Conservation (phyloP, 23 red algal species). For the Chondrus crispus region DNA sequence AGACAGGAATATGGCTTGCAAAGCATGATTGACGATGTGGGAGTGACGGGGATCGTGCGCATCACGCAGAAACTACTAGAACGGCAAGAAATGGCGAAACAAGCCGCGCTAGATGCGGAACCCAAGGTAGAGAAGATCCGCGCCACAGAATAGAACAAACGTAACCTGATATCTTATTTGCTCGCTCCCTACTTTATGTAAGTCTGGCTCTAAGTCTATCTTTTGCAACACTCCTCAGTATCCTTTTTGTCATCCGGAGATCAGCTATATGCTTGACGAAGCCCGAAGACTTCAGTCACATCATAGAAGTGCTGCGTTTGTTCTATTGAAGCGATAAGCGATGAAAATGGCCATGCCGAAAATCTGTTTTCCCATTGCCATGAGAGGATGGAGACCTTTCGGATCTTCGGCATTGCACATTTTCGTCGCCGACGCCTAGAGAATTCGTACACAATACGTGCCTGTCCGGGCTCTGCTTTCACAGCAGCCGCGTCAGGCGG, state of each 20-base stretch:
- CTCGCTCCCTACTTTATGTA: neutral
- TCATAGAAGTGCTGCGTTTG: neutral
- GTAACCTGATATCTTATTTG: neutral
- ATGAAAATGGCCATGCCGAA: too few relatives aligned
- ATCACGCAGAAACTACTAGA: constrained; percentile 48
- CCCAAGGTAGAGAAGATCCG: constrained; percentile 44
- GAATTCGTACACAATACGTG: too few relatives aligned
- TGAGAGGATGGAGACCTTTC: too few relatives aligned
- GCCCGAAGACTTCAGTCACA: neutral
- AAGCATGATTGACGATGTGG: constrained; percentile 42
- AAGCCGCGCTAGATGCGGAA: constrained; percentile 14
- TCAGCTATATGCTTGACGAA: constrained; percentile 68
- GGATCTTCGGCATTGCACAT: too few relatives aligned
- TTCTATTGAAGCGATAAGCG: too few relatives aligned
- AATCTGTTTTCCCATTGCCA: too few relatives aligned
- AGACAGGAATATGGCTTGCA: constrained; percentile 15
- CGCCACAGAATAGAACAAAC: constrained; percentile 33
- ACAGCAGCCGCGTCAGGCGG: too few relatives aligned
- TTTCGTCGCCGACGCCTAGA: too few relatives aligned
- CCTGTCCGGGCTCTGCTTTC: too few relatives aligned
- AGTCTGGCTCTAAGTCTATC: neutral
- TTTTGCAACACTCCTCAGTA: constrained; percentile 18
- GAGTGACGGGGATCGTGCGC: constrained; percentile 30
- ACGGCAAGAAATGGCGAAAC: neutral
- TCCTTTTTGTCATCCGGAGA: constrained; percentile 5